Evolutionary conservation across 139 green algal genomes (phyloP), one percentile per base, ranked within the genome.

Genomic region (Coelastrella sp.): DNA sequence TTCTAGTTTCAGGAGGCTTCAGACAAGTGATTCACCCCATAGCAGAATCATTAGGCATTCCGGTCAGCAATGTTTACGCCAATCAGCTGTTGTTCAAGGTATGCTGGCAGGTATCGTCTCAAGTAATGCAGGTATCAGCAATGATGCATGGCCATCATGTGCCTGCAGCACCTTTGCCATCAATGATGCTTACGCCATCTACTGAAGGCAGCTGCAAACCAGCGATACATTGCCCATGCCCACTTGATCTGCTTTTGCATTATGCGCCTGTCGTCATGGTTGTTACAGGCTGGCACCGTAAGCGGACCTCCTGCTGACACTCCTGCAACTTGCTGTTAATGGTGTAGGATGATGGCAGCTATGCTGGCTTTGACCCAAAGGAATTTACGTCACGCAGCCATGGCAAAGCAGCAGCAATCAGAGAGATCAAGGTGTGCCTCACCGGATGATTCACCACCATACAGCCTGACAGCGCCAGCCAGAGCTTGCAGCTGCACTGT

Each of bases 1-100:
- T 97, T 91, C 94, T 99, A 24, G 97, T 99, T 76, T 99, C 96
- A 57, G 98, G 98, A 0, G 98, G 98, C 22, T 99, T 99, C 92
- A 88, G 97, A 12, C 90, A 95, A 65, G 84, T 99, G 84, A 99
- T 99, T 80, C 90, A 99, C 83, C 98, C 98, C 9, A 96, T 99
- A n/a, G 98, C 98, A 9, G 93, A 97, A 27, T 91, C 91, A 9
- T 94, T 99, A 27, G 91, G 89, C 82, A 98, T 99, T 60, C 97
- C 97, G 0, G 14, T 92, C 0, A 83, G 56, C 17, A 87, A 99
- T 91, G 96, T 99, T 15, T 99, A 97, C 93, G 98, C 98, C 86
- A 99, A 99, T 91, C 96, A 86, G 22, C 96, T 99, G 20, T 86
- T 99, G 8, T 99, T 97, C 87, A 85, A 98, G 58, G 96, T 96